Base-by-base conservation (phyloP, 2,329 filamentous ascomycete species). In the Sphaerulina musiva region DNA sequence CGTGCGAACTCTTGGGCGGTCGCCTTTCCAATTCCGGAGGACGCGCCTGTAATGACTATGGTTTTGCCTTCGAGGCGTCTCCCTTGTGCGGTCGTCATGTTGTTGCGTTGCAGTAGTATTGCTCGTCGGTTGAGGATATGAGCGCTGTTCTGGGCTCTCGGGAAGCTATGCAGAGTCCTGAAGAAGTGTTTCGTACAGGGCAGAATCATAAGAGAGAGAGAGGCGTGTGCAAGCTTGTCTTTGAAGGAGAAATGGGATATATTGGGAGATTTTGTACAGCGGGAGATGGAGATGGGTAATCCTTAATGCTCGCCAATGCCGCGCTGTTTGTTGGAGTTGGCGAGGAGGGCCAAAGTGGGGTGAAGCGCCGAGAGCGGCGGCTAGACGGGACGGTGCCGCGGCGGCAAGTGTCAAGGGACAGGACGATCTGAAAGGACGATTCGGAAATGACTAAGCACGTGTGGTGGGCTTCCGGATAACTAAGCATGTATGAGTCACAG, bases 61-160 rank as follows among this genome's bases (percentile, higher is more conserved):
- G 90, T 97, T 77, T 97, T 97, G 80, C 90, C 90, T 66, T 86
- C 80, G 57, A 98, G 87, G 75, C 92, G 90, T 72, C 89, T 86
- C 59, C 80, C 80, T 74, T 87, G 83, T 67, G 86, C 83, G 39
- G 88, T 81, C 23, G 79, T 73, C 82, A 85, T 86, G 54, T 72
- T 86, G 54, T 72, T 80, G 65, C 78, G 63, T 23, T 42, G 42
- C 17, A 47, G 45, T 20, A 47, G 45, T 20, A 46, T 51, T 43
- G 43, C 10, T 46, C 43, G 42, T 46, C 43, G 42, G 14, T 26
- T 2, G n/a, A 41, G 6, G 32, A 38, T 45, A n/a, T 44, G 48
- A 10, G 41, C 14, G 8, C 41, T 31, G 23, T 40, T 34, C 14
- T 23, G 34, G 17, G 49, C 44, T 36, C 42, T 38, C n/a, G 40